Evolutionary conservation across 768 basidiomycete species (phyloP).

Genomic region (Serendipita sp.): DNA sequence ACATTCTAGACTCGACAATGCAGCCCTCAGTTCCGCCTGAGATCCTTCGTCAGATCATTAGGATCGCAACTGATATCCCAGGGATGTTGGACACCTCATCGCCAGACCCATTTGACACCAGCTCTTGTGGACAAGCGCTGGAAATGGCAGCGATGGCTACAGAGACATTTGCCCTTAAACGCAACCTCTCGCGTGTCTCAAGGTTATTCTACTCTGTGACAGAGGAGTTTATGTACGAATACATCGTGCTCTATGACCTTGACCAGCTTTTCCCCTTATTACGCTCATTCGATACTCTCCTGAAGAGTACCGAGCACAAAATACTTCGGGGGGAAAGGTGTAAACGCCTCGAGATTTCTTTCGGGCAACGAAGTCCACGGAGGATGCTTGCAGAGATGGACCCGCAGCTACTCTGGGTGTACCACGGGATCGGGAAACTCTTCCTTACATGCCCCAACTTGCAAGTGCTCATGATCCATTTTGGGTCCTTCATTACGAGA

Average conservation of each 20-base stretch:
- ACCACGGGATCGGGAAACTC: not conserved
- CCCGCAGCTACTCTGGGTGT: not conserved
- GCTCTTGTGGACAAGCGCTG: not conserved
- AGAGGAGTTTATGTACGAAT: slow-evolving; percentile 1
- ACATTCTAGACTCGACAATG: too few species aligned
- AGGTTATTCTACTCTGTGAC: not conserved
- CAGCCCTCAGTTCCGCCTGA: not conserved
- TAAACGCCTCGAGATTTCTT: not conserved
- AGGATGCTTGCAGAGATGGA: not conserved
- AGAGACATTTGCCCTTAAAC: not conserved
- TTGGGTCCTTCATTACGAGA: not conserved
- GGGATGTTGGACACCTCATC: not conserved
- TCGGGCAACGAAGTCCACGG: not conserved
- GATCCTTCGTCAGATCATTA: not conserved
- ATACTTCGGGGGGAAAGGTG: not conserved
- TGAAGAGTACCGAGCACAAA: not conserved
- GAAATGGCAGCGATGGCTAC: not conserved
- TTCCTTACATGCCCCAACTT: not conserved
- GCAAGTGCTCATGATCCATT: not conserved
- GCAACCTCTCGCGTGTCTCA: not conserved
- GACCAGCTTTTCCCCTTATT: not conserved
- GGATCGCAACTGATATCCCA: not conserved
- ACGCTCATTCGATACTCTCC: not conserved
- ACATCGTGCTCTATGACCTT: not conserved
- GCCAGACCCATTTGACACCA: not conserved